Evolutionary conservation across 139 green algal species (phyloP).

Genomic region (Desmodesmus armatus): DNA sequence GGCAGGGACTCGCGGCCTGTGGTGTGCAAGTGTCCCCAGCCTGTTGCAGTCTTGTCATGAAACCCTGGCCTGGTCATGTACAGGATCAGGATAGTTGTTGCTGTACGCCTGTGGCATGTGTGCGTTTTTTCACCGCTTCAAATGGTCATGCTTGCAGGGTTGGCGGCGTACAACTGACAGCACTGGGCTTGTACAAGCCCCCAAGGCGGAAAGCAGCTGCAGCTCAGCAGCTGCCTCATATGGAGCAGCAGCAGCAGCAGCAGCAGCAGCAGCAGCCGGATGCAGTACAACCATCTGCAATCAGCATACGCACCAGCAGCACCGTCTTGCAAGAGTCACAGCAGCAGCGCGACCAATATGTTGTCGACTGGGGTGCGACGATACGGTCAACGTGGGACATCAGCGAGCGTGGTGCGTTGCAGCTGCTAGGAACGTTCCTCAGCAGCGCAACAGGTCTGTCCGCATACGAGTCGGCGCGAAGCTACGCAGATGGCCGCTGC

Average conservation of each 20-base stretch:
- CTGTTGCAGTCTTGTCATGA: no score
- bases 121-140: no score
- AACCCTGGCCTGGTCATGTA: no score
- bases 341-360: neutral
- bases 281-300: neutral
- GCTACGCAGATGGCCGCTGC: constrained; percentile 57
- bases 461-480: constrained; percentile 59
- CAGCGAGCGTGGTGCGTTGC: constrained; percentile 52
- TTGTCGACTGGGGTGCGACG: constrained; percentile 55
- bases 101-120: no score
- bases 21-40: no score
- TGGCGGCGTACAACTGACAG: constrained; percentile 30
- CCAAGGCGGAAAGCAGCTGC: constrained; percentile 2
- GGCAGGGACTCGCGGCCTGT: no score
- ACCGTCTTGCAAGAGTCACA: no score
- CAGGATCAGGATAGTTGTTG: no score
- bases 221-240: constrained; percentile 1
- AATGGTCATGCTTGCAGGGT: neutral
- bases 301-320: neutral
- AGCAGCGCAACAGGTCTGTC: constrained; percentile 45
- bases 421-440: constrained; percentile 60
- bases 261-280: constrained; percentile 9
- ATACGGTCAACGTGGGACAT: constrained; percentile 52
- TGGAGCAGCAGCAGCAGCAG: constrained; percentile 22
- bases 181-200: constrained; percentile 50